Conservation (phyloP, 306 rosid genomes). For the Quercus ilex region DNA sequence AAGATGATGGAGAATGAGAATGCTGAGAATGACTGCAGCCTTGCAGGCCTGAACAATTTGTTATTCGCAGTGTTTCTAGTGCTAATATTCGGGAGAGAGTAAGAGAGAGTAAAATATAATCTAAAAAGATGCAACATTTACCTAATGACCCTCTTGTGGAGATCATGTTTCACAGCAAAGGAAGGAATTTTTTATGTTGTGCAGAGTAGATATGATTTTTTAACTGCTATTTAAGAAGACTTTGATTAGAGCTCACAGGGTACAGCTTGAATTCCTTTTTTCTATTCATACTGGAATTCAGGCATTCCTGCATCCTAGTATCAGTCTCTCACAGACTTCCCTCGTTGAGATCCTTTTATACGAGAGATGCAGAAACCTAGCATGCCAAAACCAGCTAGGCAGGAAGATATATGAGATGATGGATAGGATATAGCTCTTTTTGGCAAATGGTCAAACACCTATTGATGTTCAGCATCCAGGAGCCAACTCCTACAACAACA, state of each 20-base stretch:
- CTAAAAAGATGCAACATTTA: conserved; percentile 77
- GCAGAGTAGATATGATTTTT: conserved; percentile 66
- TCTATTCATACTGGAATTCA: conserved; percentile 89
- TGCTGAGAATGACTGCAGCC: conserved; percentile 50
- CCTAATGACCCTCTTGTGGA: conserved; percentile 81
- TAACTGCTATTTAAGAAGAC: conserved; percentile 60
- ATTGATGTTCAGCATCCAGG: conserved; percentile 32
- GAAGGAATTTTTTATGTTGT: conserved; percentile 76
- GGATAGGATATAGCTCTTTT: conserved; percentile 56
- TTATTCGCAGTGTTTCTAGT: conserved; percentile 73
- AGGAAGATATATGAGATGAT: conserved; percentile 95
- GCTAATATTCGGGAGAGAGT: conserved; percentile 86
- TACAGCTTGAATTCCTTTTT: conserved; percentile 90
- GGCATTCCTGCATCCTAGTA: conserved; percentile 89
- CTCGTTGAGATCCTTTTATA: conserved; percentile 80
- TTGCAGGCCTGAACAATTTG: conserved; percentile 58
- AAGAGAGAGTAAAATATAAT: conserved; percentile 70
- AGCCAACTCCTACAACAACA: conserved; percentile 22
- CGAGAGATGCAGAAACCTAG: conserved; percentile 88
- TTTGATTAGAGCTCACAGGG: conserved; percentile 82
- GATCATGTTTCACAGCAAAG: conserved; percentile 70
- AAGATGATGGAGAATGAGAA: conserved; percentile 82
- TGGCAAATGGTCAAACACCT: conserved; percentile 60
- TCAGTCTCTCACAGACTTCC: conserved; percentile 75
- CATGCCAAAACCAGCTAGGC: conserved; percentile 88